Evolutionary conservation across 352 stramenopile genomes (phyloP), one percentile per base, ranked within the genome.

Genomic region (Saprolegnia diclina): DNA sequence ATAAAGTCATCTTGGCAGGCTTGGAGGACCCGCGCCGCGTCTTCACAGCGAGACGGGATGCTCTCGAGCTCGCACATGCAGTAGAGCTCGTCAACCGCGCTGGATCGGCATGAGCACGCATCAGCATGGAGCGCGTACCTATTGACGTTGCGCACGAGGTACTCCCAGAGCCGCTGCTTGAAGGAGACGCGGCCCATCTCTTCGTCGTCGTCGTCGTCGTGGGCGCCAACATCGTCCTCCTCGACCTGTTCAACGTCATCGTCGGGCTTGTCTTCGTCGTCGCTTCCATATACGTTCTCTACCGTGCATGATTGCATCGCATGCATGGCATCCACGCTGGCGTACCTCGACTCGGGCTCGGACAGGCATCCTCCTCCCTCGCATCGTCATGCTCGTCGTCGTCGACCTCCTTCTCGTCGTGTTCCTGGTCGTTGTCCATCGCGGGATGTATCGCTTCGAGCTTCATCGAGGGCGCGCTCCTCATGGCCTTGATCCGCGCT

Each of bases 1-100:
- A 69, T 55, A 61, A 69, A 69, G 63, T 69, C 63, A 19, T 69
- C 63, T n/a, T 62, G 63, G 32, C 63, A 69, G 9, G 50, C 53
- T 55, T 57, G 24, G 16, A 69, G 37, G 1, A 69, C 63, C n/a
- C 63, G 48, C n/a, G 63, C 63, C 14, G 63, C 63, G 21, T 69
- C 63, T 44, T 69, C 63, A 37, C 63, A 69, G 5, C 46, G 63
- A 4, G 63, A 45, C 19, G 32, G 53, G 24, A 52, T 59, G 40
- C 63, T 69, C 38, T 69, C 63, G 7, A 69, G 63, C 45, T 69
- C 63, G 40, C 63, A 69, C 63, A 69, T 69, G 50, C 63, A 69
- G 37, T 69, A 69, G 19, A 69, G 45, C 52, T 69, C 63, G 40
- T 69, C 63, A 45, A 69, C 63, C 10, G 63, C 63, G 21, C 63